These are phyloP conservation scores for Termitomyces sp. DNA, from an alignment of 1,284 basidiomycete genomes.

Conservation along the genomic window DNA sequence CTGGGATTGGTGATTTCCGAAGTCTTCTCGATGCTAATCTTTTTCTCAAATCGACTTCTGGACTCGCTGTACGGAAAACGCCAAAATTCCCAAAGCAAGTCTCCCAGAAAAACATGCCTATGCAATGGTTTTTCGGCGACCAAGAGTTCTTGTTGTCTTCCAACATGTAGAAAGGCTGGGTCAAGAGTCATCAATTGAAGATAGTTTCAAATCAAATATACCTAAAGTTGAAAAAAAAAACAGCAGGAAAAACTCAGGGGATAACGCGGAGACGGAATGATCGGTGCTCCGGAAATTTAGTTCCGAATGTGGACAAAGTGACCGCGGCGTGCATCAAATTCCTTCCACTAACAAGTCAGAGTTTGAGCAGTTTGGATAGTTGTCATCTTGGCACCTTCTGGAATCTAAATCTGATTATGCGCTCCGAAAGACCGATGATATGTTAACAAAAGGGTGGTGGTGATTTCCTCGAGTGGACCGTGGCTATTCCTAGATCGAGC, in stretches of 20 bases:
- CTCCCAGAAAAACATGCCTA: conserved; percentile 13
- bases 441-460: not conserved
- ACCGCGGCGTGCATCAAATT: not conserved
- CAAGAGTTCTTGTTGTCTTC: too few relatives aligned
- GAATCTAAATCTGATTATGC: not conserved
- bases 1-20: not conserved
- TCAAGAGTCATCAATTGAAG: too few relatives aligned
- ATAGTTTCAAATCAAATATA: not conserved
- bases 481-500: too few relatives aligned
- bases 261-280: not conserved
- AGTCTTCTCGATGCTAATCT: not conserved
- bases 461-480: not conserved
- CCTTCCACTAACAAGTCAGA: not conserved
- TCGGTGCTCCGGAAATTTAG: not conserved
- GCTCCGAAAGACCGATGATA: conserved; percentile 3
- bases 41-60: conserved; percentile 1
- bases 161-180: too few relatives aligned
- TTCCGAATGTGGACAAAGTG: too few relatives aligned
- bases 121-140: not conserved
- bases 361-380: not conserved
- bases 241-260: not conserved
- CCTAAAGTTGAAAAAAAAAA: too few relatives aligned
- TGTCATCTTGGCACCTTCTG: not conserved
- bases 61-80: conserved; percentile 4
- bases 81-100: conserved; percentile 14